Conservation (phyloP, 305 asterid species). For the Fraxinus dipetala region DNA sequence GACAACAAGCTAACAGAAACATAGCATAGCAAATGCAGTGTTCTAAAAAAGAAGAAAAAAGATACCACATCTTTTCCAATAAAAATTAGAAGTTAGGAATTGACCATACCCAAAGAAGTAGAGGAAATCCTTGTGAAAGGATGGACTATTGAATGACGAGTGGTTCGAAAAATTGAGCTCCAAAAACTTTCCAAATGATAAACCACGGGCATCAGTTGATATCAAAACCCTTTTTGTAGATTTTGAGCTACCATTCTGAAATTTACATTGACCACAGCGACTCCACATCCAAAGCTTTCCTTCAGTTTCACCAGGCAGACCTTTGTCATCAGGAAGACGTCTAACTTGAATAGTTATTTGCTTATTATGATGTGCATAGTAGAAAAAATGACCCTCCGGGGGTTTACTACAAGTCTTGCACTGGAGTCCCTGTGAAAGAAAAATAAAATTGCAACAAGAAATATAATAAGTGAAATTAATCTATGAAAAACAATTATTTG, state of each 20-base stretch:
- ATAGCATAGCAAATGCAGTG: background rate
- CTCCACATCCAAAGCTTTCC: slow-evolving; percentile 99
- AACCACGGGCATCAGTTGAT: slow-evolving; percentile 75
- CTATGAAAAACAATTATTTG: background rate
- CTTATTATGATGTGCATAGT: slow-evolving; percentile 88
- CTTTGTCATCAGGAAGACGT: slow-evolving; percentile 51
- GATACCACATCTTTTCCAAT: background rate
- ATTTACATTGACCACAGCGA: slow-evolving; percentile 80
- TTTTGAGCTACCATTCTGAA: slow-evolving; percentile 46
- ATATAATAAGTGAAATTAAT: background rate
- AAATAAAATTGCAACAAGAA: slow-evolving; percentile 23
- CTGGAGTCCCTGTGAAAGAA: slow-evolving; percentile 59
- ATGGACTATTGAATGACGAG: slow-evolving; percentile 55
- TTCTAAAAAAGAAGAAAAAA: background rate
- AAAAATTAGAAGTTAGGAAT: background rate
- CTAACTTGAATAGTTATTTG: slow-evolving; percentile 81
- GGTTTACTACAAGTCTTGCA: slow-evolving; percentile 74
- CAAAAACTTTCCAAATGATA: slow-evolving; percentile 92
- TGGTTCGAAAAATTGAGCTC: slow-evolving; percentile 83
- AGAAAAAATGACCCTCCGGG: slow-evolving; percentile 69
- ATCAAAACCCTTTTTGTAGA: slow-evolving; percentile 81
- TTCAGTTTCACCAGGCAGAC: slow-evolving; percentile 75
- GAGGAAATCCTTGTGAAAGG: slow-evolving; percentile 84
- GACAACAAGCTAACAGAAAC: background rate
- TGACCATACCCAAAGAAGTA: slow-evolving; percentile 83